Evolutionary conservation across 768 basidiomycete species (phyloP).

Genomic region (Saitozyma sp.): DNA sequence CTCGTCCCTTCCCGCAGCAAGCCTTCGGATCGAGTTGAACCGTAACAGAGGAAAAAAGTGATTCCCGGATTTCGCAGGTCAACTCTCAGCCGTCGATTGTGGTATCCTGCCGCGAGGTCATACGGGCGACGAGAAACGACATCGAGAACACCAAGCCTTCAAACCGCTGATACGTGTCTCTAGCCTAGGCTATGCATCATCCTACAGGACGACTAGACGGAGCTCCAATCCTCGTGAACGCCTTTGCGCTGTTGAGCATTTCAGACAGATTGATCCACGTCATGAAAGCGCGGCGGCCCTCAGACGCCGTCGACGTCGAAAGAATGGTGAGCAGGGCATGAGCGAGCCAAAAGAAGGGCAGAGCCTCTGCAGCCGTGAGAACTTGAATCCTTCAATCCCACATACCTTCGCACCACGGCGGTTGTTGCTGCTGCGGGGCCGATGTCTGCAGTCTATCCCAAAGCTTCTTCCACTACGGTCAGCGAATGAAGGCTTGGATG

Average conservation of each 20-base stretch:
- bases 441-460: constrained; percentile 1
- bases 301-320: neutral
- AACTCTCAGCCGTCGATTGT: too few relatives aligned
- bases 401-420: constrained; percentile 2
- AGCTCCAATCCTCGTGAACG: neutral
- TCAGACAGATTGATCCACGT: constrained; percentile 5
- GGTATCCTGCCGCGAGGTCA: too few relatives aligned
- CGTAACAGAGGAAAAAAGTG: too few relatives aligned
- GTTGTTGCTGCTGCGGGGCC: neutral
- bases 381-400: neutral
- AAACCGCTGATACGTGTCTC: too few relatives aligned
- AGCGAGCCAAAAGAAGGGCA: constrained; percentile 50
- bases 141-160: too few relatives aligned
- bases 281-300: constrained; percentile 5
- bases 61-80: too few relatives aligned
- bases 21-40: too few relatives aligned
- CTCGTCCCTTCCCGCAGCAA: too few relatives aligned
- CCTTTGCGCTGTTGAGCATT: constrained; percentile 7
- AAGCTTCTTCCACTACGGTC: neutral
- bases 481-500: neutral
- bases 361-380: constrained; percentile 13
- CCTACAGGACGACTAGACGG: too few relatives aligned
- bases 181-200: too few relatives aligned
- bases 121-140: too few relatives aligned
- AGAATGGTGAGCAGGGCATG: constrained; percentile 35